Percentiles rank a stretch among this genome's conserved stretches.
Conservation (phyloP, 306 rosid species). For the Lagenaria siceraria region DNA sequence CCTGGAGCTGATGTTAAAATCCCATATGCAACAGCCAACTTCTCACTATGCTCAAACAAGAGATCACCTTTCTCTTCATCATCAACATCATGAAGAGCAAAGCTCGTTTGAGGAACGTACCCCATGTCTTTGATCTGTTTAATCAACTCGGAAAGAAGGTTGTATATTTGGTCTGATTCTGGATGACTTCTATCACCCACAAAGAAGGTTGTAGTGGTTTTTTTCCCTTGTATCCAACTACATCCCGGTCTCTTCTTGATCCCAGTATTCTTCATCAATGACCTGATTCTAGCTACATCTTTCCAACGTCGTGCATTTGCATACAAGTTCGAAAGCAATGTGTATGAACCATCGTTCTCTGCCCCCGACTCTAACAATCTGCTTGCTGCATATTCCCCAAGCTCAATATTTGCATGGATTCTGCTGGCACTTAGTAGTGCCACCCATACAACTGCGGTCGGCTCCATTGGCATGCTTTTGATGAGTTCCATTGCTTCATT, state of each 20-base stretch:
- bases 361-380: conserved; percentile 33
- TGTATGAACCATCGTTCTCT: conserved; percentile 63
- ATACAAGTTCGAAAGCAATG: conserved; percentile 76
- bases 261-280: conserved; percentile 56
- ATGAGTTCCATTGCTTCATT: conserved; percentile 51
- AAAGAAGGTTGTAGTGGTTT: conserved; percentile 49
- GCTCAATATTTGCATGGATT: conserved; percentile 51
- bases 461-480: conserved; percentile 56
- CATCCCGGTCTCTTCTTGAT: conserved; percentile 73
- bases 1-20: not conserved
- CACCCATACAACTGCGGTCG: conserved; percentile 62
- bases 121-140: conserved; percentile 59
- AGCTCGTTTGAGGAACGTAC: conserved; percentile 65
- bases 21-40: conserved; percentile 85
- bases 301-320: conserved; percentile 77
- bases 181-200: conserved; percentile 72
- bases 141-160: conserved; percentile 40
- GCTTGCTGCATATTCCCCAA: conserved; percentile 68
- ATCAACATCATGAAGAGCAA: conserved; percentile 82
- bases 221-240: conserved; percentile 75
- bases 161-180: conserved; percentile 42
- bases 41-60: conserved; percentile 76
- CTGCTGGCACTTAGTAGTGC: conserved; percentile 69
- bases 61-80: conserved; percentile 79
- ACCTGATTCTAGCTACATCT: conserved; percentile 63